Conservation (phyloP, 2,329 filamentous ascomycete genomes). For the Colletotrichum higginsianum region DNA sequence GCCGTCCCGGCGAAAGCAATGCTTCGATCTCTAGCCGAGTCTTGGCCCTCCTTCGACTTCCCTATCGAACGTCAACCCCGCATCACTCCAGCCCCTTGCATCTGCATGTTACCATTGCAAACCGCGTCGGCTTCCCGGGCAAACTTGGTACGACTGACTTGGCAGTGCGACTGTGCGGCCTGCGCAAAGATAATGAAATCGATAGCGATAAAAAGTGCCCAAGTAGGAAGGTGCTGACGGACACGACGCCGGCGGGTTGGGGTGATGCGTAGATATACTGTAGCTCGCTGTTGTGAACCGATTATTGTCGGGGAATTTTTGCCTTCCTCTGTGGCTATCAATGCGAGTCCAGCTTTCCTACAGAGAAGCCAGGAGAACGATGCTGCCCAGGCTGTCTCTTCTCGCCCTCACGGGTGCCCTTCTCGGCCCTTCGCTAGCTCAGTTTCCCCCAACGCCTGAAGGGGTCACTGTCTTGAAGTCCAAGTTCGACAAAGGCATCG, state of each 20-base stretch:
- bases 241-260: neutral
- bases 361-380: neutral
- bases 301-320: too few species aligned
- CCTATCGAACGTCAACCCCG: constrained; percentile 15
- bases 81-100: constrained; percentile 9
- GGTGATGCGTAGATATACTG: neutral
- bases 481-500: constrained; percentile 70
- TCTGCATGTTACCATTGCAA: neutral
- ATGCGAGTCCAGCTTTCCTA: too few species aligned
- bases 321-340: too few species aligned
- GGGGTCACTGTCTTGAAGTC: constrained; percentile 65
- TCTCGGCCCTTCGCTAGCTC: constrained; percentile 40
- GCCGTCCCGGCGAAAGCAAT: neutral
- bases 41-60: constrained; percentile 17
- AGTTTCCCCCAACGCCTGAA: constrained; percentile 46
- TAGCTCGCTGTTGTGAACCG: neutral
- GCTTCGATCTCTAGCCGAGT: constrained; percentile 8
- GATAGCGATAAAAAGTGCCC: neutral
- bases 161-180: constrained; percentile 22
- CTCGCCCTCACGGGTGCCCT: constrained; percentile 48
- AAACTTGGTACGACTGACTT: constrained; percentile 23
- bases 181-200: constrained; percentile 4
- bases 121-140: neutral
- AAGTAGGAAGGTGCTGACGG: constrained; percentile 34
- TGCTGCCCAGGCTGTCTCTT: neutral